Conservation (phyloP, 176 grass and related monocot species). For the Bromus sterilis region DNA sequence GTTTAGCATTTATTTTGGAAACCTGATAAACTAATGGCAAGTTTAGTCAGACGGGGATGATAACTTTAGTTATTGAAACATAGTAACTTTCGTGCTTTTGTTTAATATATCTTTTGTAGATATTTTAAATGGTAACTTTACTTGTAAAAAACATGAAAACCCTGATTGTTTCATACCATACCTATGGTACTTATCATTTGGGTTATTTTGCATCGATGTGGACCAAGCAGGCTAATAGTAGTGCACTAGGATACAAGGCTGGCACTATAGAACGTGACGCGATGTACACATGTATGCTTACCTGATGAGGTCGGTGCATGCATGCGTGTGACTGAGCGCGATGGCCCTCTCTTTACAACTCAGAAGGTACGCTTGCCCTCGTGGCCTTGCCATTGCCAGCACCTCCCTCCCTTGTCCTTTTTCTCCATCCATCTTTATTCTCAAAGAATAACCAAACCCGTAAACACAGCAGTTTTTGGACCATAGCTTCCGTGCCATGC, state of each 20-base stretch:
- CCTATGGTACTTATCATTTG: too few relatives aligned
- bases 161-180: too few relatives aligned
- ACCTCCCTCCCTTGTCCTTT: slow-evolving; percentile 5
- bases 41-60: too few relatives aligned
- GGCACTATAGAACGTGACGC: slow-evolving; percentile 27
- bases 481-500: neutral
- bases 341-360: slow-evolving; percentile 31
- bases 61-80: too few relatives aligned
- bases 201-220: neutral
- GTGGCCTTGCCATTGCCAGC: slow-evolving; percentile 14
- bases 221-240: neutral
- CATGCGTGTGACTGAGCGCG: slow-evolving; percentile 39
- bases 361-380: slow-evolving; percentile 26
- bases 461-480: neutral
- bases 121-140: too few relatives aligned
- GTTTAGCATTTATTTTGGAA: neutral
- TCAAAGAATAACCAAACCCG: neutral
- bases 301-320: neutral
- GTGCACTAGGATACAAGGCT: slow-evolving; percentile 24
- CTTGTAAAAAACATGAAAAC: too few relatives aligned
- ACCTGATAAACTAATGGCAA: too few relatives aligned
- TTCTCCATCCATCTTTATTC: neutral
- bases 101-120: too few relatives aligned
- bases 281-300: neutral
- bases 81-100: too few relatives aligned